Base-by-base conservation (phyloP, 2,329 filamentous ascomycete species). In the Ophiostoma pallidulum region DNA sequence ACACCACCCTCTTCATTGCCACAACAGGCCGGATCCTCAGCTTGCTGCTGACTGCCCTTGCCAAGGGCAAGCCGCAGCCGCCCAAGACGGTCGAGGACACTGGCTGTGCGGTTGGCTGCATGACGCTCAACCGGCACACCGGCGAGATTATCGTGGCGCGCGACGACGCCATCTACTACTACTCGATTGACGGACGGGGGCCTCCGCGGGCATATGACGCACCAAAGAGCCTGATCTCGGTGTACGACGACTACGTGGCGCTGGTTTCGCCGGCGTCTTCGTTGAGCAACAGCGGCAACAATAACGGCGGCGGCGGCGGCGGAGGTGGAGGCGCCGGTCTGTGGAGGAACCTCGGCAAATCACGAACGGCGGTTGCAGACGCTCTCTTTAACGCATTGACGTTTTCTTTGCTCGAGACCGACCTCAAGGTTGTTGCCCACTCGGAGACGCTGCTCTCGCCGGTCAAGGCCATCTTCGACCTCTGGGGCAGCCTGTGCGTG, bases 151-250 rank as follows among this genome's bases (percentile, higher is more conserved):
- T 98, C 3, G 84, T 98, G n/a, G 92, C 84, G 1, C 75, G 92
- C 51, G 88, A 96, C 56, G 94, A 98, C 74, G 92, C 91, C 8
- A 84, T 98, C 46, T 97, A 97, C 66, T 90, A 87, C 50, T 98
- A 97, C 65, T 86, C 84, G 0, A 68, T 84, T 1, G 85, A 92
- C 50, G 91, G 91, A 0, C 79, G 90, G 50, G 89, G 89, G 0
- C 84, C 88, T 1, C 91, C 88, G 35, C 90, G 86, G 64, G 89
- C 89, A 0, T 97, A 94, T 60, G 91, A 98, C 62, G 85, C 87
- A 5, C 81, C 85, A 7, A 98, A 98, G 68, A 90, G 82, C 57
- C 73, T 87, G 47, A 78, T 96, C 31, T 74, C 78, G 38, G 78
- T 86, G 13, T 92, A 85, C 64, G 80, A 82, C 48, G 86, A 95